These are phyloP conservation scores for Prosopis cineraria DNA, from an alignment of 306 rosid species.

Conservation along the genomic window DNA sequence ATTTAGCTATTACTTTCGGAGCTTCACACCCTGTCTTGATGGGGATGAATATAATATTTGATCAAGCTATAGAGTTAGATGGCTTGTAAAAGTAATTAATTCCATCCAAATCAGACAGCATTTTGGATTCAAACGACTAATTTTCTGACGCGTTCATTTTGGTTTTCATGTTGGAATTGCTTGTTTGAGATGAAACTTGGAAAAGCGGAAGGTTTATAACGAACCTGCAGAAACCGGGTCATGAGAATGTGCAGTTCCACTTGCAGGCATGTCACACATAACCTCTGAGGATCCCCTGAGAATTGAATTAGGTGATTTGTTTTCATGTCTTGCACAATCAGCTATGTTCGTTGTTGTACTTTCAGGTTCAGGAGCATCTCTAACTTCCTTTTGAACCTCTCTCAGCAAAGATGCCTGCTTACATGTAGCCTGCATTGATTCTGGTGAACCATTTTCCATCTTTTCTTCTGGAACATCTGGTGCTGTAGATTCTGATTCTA, in stretches of 20 bases:
- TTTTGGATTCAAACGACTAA: background rate
- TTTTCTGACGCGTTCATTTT: background rate
- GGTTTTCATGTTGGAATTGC: background rate
- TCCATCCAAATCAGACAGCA: conserved; percentile 4
- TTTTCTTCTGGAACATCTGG: conserved; percentile 43
- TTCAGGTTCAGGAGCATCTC: conserved; percentile 38
- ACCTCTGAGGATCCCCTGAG: conserved; percentile 43
- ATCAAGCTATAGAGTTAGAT: background rate
- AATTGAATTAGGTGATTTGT: conserved; percentile 48
- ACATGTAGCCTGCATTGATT: conserved; percentile 45
- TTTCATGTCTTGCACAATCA: conserved; percentile 41
- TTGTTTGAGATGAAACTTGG: background rate
- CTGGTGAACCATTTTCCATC: conserved; percentile 31
- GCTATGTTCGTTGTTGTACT: conserved; percentile 31
- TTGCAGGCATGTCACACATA: conserved; percentile 40
- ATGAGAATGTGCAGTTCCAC: conserved; percentile 31
- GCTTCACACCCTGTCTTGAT: background rate
- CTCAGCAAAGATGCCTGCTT: conserved; percentile 45
- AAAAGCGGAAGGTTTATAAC: conserved; percentile 23
- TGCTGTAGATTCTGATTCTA: conserved; percentile 47
- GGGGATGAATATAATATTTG: background rate
- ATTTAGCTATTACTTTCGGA: background rate
- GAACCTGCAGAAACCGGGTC: conserved; percentile 54
- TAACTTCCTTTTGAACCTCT: conserved; percentile 52
- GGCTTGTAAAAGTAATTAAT: background rate